These are phyloP conservation scores for Aspergillus amoenus DNA, from an alignment of 2,329 filamentous ascomycete genomes.

Conservation along the genomic window DNA sequence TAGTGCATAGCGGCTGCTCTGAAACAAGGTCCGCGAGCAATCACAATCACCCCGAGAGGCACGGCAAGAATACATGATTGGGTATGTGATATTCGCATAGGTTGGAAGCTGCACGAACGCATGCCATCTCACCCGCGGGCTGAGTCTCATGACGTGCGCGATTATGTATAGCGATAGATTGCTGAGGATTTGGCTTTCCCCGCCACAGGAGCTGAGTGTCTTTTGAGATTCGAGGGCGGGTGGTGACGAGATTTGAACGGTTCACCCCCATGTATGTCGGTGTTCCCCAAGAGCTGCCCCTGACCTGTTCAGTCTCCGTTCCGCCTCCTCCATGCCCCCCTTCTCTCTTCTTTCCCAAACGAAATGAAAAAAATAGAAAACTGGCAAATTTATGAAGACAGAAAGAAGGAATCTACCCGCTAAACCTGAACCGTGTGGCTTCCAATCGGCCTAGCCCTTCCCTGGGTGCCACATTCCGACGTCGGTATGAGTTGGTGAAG, in stretches of 20 bases:
- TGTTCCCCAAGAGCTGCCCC: neutral
- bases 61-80: neutral
- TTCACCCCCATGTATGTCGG: neutral
- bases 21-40: neutral
- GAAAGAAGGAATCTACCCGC: conserved; percentile 42
- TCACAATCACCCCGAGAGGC: neutral
- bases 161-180: conserved; percentile 1
- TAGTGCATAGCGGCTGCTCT: neutral
- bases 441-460: conserved; percentile 87
- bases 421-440: conserved; percentile 82
- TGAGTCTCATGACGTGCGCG: conserved; percentile 13
- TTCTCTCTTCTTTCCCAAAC: neutral
- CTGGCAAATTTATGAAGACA: neutral
- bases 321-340: neutral
- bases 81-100: neutral
- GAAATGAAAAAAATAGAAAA: neutral
- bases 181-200: neutral
- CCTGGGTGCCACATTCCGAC: conserved; percentile 90
- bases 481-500: conserved; percentile 91
- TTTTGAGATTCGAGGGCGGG: neutral
- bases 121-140: conserved; percentile 1
- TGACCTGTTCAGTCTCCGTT: conserved; percentile 8
- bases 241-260: neutral
- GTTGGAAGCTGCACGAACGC: conserved; percentile 2
- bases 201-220: conserved; percentile 11